These are phyloP conservation scores for Isoetes taiwanensis DNA, from an alignment of 75 land plant genomes.

Conservation along the genomic window DNA sequence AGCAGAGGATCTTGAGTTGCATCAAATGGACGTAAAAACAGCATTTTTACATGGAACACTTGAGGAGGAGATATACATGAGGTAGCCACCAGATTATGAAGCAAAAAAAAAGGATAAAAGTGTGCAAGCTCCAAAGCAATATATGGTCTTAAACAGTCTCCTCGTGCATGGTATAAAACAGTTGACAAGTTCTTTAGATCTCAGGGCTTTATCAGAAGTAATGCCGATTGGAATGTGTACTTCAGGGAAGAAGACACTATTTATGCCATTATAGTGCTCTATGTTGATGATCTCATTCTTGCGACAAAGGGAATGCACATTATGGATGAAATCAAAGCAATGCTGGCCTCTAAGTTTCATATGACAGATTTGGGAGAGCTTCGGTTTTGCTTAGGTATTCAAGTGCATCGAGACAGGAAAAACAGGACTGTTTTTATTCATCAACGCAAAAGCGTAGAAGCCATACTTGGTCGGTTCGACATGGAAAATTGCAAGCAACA, in stretches of 20 bases:
- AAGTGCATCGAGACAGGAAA: no score
- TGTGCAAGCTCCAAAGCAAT: neutral
- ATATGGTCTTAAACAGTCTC: conserved; percentile 3
- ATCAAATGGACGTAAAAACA: no score
- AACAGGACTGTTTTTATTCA: no score
- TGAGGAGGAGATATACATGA: no score
- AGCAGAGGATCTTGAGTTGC: no score
- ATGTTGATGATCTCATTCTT: conserved; percentile 3
- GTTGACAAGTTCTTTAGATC: neutral
- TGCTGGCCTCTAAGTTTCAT: neutral
- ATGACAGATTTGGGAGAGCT: neutral
- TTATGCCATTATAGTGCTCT: neutral
- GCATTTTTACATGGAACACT: no score
- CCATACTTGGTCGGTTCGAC: no score
- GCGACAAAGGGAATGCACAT: neutral
- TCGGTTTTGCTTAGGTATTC: no score
- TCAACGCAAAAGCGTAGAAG: no score
- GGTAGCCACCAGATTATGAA: no score
- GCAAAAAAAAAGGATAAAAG: no score
- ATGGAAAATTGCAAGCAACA: no score
- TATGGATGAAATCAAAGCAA: neutral
- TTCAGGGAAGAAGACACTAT: neutral
- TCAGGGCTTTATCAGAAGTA: neutral
- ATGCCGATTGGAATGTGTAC: neutral
- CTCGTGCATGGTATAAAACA: conserved; percentile 2